A percentile compares a stretch with the other conserved stretches of the same genome.
Conservation (phyloP, 2,329 filamentous ascomycete genomes). For the Botrytis fragariae region DNA sequence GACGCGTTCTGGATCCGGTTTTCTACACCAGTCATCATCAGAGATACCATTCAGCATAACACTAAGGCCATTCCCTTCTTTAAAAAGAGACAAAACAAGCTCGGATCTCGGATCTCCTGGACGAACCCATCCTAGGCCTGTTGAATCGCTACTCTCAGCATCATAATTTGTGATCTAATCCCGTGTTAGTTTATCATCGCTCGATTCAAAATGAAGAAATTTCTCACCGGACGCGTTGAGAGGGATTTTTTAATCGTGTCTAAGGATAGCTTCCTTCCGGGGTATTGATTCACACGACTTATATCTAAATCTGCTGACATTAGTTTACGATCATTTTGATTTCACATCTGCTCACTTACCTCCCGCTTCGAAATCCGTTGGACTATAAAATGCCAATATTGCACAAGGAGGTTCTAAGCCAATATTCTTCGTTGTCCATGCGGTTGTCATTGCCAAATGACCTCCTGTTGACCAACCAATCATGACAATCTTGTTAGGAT, state of each 20-base stretch:
- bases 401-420: conserved; percentile 43
- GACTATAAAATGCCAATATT: conserved; percentile 48
- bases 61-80: not conserved
- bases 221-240: not conserved
- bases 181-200: not conserved
- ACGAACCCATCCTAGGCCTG: conserved; percentile 7
- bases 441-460: conserved; percentile 45
- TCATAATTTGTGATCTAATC: conserved; percentile 10
- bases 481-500: conserved; percentile 39
- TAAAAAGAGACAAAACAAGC: conserved; percentile 10
- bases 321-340: not conserved
- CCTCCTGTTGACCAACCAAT: conserved; percentile 53
- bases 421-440: conserved; percentile 38
- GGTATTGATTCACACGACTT: not conserved
- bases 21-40: not conserved
- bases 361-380: conserved; percentile 3
- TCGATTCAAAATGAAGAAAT: not conserved
- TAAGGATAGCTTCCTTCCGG: not conserved
- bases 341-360: not conserved
- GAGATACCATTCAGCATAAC: conserved; percentile 7
- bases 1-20: not conserved
- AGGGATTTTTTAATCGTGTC: not conserved
- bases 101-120: conserved; percentile 14
- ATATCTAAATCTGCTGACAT: not conserved
- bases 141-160: not conserved